Base-by-base conservation (phyloP, 2,329 filamentous ascomycete species). In the Colletotrichum chlorophyti region DNA sequence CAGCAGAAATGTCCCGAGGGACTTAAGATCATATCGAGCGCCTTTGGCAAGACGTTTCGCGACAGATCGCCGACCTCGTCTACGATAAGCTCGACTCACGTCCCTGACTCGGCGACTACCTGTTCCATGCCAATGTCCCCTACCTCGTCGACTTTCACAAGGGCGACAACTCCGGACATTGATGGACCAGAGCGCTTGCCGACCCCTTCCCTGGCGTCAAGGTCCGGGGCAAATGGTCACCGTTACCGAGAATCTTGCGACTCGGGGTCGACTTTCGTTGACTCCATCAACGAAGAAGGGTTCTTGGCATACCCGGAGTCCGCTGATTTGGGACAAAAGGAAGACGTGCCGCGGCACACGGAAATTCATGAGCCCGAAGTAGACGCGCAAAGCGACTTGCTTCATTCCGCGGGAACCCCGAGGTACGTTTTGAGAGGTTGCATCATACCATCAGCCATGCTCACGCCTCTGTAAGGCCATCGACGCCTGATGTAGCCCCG, bases 61-160 rank as follows among this genome's bases (percentile, higher is more conserved):
- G 60, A 63, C 19, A 69, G 73, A 11, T 76, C 73, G 1, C 71
- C 72, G 0, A 75, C 74, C 0, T 75, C 72, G 2, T 75, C 74
- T 27, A 62, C 58, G 0, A 70, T 73, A 61, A 75, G 72, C 61
- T 76, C 74, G 2, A 72, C 71, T 4, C 70, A 73, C 32, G 55
- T 74, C 3, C 72, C 71, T 1, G 74, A 76, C 54, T 75, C 74
- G 5, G 74, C 73, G 5, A 76, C 74, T 1, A 72, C 70, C 0
- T 72, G 68, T 34, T 76, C 74, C 14, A 63, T 64, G 60, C 62
- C 62, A 34, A 60, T 64, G 60, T 64, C 62, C 15, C 60, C 62
- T 24, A 63, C 62, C 17, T 58, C 45, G 11, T 63, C 61, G 5
- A 63, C 59, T 8, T 63, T 63, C 21, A 63, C 61, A 6, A 55